These are phyloP conservation scores for Cytospora piceicola DNA, from an alignment of 2,329 filamentous ascomycete species.

Conservation along the genomic window DNA sequence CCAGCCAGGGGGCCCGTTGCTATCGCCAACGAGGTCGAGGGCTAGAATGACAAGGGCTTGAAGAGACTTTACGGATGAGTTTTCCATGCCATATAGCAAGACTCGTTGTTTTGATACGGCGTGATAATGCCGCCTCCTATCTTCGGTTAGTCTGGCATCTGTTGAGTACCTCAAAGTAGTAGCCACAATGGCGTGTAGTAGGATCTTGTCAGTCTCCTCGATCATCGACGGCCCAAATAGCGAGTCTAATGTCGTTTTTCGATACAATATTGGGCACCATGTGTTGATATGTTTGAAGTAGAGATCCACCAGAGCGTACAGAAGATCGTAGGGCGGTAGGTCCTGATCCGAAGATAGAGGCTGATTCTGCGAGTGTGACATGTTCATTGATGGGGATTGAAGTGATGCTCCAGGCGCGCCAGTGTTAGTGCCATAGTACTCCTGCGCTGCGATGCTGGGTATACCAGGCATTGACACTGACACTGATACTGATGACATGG, in stretches of 20 bases:
- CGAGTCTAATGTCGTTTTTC: slow-evolving; percentile 77
- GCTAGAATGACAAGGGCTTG: slow-evolving; percentile 88
- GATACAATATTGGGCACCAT: slow-evolving; percentile 89
- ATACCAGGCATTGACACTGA: slow-evolving; percentile 37
- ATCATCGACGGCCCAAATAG: slow-evolving; percentile 78
- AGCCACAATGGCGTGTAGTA: slow-evolving; percentile 87
- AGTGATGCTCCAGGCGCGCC: slow-evolving; percentile 48
- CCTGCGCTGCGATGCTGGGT: slow-evolving; percentile 49
- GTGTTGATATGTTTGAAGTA: slow-evolving; percentile 82
- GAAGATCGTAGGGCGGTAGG: slow-evolving; percentile 73
- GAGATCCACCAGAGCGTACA: slow-evolving; percentile 73
- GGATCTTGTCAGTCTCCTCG: slow-evolving; percentile 79
- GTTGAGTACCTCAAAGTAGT: slow-evolving; percentile 84
- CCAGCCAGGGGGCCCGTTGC: slow-evolving; percentile 90
- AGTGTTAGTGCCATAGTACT: slow-evolving; percentile 50
- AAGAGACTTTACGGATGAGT: slow-evolving; percentile 84
- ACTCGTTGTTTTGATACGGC: slow-evolving; percentile 83
- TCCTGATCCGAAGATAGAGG: slow-evolving; percentile 60
- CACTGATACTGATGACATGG: slow-evolving; percentile 29
- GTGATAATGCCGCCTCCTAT: slow-evolving; percentile 75
- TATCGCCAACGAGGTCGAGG: slow-evolving; percentile 80
- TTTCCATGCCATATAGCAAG: slow-evolving; percentile 83
- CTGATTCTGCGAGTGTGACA: slow-evolving; percentile 49
- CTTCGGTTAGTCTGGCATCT: slow-evolving; percentile 73
- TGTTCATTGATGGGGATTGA: slow-evolving; percentile 61